Percentiles rank a stretch among this genome's conserved stretches.
phyloP scores from a whole-genome alignment of 352 stramenopile genomes.

The Pythium myriotylum region DNA sequence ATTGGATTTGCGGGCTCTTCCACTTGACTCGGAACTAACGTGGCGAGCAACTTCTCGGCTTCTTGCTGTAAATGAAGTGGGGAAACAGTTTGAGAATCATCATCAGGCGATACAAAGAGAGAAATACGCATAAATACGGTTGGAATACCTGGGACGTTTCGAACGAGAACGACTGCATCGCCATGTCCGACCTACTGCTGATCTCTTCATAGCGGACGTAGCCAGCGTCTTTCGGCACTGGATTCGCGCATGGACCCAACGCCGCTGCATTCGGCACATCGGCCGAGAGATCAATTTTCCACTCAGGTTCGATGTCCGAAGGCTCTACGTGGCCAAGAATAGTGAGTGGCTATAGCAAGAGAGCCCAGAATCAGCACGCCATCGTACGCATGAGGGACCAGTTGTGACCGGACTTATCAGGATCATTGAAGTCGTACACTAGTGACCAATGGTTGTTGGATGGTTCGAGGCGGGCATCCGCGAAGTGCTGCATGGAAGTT shows the following conservation, averaged over 20 bases:
- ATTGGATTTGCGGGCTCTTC: conserved; percentile 13
- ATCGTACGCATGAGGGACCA: too few relatives aligned
- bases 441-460: conserved; percentile 90
- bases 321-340: conserved; percentile 24
- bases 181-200: conserved; percentile 4
- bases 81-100: not conserved
- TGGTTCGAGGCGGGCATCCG: conserved; percentile 70
- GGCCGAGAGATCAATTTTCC: conserved; percentile 53
- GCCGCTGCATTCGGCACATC: conserved; percentile 36
- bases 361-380: not conserved
- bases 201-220: conserved; percentile 59
- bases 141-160: conserved; percentile 50
- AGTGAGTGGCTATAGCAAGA: not conserved
- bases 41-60: conserved; percentile 20
- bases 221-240: conserved; percentile 54
- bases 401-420: conserved; percentile 72
- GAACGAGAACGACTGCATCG: conserved; percentile 74
- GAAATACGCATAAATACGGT: not conserved
- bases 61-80: conserved; percentile 28
- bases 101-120: not conserved
- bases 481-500: conserved; percentile 54
- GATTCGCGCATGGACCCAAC: conserved; percentile 61
- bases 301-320: conserved; percentile 46
- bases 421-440: conserved; percentile 93
- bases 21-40: conserved; percentile 1